These are phyloP conservation scores for Nicotiana tomentosiformis DNA, from an alignment of 257 asterid genomes.

Conservation along the genomic window DNA sequence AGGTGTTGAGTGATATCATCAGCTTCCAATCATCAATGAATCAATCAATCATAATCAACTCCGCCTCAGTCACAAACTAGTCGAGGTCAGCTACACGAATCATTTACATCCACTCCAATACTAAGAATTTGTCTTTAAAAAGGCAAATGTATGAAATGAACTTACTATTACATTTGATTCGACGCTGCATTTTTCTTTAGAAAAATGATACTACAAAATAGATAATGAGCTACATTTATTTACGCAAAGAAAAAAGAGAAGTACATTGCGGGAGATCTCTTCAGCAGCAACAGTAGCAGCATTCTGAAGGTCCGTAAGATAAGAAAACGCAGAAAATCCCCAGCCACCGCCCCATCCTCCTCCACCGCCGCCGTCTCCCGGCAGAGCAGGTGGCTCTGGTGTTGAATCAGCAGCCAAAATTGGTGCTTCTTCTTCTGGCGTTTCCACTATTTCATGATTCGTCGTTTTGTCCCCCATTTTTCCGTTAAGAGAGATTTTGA, in stretches of 20 bases:
- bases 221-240: background rate
- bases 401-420: background rate
- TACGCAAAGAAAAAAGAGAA: background rate
- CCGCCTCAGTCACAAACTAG: background rate
- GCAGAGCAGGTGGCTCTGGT: conserved; percentile 16
- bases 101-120: background rate
- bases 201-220: background rate
- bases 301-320: conserved; percentile 72
- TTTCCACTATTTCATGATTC: too few relatives aligned
- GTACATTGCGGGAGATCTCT: conserved; percentile 86
- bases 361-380: conserved; percentile 22
- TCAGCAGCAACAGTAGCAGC: conserved; percentile 76
- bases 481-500: too few relatives aligned
- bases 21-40: background rate
- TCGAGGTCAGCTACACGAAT: background rate
- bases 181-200: too few relatives aligned
- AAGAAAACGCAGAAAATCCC: conserved; percentile 65
- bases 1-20: background rate
- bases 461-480: too few relatives aligned
- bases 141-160: background rate
- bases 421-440: too few relatives aligned
- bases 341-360: conserved; percentile 72
- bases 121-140: background rate
- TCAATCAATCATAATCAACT: background rate
- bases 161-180: too few relatives aligned